Evolutionary conservation across 176 grass and related monocot genomes (phyloP).

Genomic region (Ananas comosus): DNA sequence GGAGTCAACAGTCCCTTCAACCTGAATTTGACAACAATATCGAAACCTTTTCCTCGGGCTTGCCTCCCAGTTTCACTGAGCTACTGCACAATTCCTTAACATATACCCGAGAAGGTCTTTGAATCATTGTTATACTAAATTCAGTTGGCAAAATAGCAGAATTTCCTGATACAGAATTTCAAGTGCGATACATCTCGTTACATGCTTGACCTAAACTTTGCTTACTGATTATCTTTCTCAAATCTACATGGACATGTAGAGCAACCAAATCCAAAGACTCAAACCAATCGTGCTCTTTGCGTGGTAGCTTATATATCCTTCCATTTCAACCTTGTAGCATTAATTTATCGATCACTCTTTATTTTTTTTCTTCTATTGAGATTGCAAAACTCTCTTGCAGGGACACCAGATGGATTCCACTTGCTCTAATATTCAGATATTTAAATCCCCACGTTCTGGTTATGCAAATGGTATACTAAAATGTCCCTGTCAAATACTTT

Average conservation of each 20-base stretch:
- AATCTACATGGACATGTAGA: constrained; percentile 11
- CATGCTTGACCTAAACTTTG: neutral
- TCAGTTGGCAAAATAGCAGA: neutral
- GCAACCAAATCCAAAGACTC: constrained; percentile 10
- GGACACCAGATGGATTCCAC: constrained; percentile 18
- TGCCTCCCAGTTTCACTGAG: constrained; percentile 44
- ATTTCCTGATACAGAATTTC: neutral
- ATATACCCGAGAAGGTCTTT: constrained; percentile 23
- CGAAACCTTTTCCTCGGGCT: constrained; percentile 30
- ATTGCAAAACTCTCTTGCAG: constrained; percentile 23
- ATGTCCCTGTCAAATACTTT: neutral
- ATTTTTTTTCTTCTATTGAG: neutral
- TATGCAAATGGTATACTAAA: neutral
- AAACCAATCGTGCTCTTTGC: constrained; percentile 12
- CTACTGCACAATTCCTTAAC: constrained; percentile 42
- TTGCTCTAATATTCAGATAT: constrained; percentile 17
- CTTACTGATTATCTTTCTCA: neutral
- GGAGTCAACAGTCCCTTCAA: constrained; percentile 16
- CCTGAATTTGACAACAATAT: constrained; percentile 19
- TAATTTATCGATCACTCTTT: neutral
- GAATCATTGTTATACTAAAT: neutral
- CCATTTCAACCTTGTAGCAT: neutral
- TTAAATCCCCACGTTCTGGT: neutral
- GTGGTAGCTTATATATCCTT: constrained; percentile 23
- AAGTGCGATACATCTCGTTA: neutral